Percentiles rank a stretch among this genome's conserved stretches.
Conservation (phyloP, 768 basidiomycete species). For the Amanita fuliginea region DNA sequence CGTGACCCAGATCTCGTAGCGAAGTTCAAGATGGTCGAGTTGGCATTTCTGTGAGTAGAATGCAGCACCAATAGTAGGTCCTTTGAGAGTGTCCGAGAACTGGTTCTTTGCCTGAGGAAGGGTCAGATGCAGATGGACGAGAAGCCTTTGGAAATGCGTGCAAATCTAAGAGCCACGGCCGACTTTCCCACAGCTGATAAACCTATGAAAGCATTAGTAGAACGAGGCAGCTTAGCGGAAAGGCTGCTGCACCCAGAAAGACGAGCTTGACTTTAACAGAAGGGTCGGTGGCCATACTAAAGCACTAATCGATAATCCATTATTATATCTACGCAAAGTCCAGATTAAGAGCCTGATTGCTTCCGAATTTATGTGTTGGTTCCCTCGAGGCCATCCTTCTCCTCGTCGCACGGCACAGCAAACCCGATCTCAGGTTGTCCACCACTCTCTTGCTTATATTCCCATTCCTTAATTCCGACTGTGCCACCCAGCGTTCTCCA, state of each 20-base stretch:
- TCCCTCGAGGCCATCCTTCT: background rate
- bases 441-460: slow-evolving; percentile 50
- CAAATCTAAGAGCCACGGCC: slow-evolving; percentile 95
- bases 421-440: no score
- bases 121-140: slow-evolving; percentile 7
- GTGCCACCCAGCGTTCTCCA: slow-evolving; percentile 63
- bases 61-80: slow-evolving; percentile 95
- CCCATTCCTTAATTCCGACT: slow-evolving; percentile 72
- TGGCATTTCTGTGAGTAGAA: slow-evolving; percentile 94
- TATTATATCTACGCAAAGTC: no score
- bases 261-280: slow-evolving; percentile 98
- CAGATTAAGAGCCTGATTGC: no score
- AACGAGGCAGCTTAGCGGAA: slow-evolving; percentile 2
- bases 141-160: slow-evolving; percentile 26
- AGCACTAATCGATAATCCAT: background rate
- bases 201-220: slow-evolving; percentile 35
- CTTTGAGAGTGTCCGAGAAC: slow-evolving; percentile 90
- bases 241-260: slow-evolving; percentile 57
- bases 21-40: slow-evolving; percentile 84
- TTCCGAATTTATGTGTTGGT: no score
- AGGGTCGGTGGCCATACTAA: slow-evolving; percentile 70
- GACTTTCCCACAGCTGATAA: slow-evolving; percentile 99
- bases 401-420: no score
- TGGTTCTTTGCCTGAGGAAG: slow-evolving; percentile 79
- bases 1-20: slow-evolving; percentile 97